Conservation (phyloP, 192 early-diverging fungal species). For the Gigaspora rosea region DNA sequence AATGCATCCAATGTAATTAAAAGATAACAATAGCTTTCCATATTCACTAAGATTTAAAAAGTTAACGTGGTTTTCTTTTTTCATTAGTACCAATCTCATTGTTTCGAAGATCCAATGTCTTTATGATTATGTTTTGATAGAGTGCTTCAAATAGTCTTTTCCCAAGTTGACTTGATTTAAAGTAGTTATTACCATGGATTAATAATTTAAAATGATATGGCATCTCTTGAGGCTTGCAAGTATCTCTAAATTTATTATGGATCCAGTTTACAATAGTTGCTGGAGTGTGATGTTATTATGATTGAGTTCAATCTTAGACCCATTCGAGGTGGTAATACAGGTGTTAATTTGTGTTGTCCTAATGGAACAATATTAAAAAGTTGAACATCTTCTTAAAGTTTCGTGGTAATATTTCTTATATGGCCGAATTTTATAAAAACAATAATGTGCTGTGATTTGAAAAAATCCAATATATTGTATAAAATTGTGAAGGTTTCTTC, state of each 20-base stretch:
- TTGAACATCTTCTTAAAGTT: not conserved
- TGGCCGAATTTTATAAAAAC: conserved; percentile 13
- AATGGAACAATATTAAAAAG: not conserved
- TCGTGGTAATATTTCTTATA: conserved; percentile 10
- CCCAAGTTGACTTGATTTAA: no score
- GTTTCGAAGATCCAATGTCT: no score
- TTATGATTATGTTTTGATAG: no score
- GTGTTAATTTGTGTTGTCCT: not conserved
- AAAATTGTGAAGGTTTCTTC: not conserved
- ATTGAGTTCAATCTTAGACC: not conserved
- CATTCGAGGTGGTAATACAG: conserved; percentile 15
- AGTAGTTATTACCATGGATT: not conserved
- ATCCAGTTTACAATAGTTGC: conserved; percentile 16
- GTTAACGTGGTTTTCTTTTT: no score
- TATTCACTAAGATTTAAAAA: no score
- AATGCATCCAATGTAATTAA: no score
- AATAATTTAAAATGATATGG: conserved; percentile 21
- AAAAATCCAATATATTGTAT: conserved; percentile 18
- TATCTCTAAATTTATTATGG: not conserved
- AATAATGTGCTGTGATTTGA: conserved; percentile 19
- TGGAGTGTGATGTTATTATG: not conserved
- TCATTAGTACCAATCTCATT: no score
- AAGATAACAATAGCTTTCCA: no score
- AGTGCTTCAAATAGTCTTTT: no score
- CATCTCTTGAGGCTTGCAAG: not conserved